Base-by-base conservation (phyloP, 208 protist species). In the Crithidia sp. region DNA sequence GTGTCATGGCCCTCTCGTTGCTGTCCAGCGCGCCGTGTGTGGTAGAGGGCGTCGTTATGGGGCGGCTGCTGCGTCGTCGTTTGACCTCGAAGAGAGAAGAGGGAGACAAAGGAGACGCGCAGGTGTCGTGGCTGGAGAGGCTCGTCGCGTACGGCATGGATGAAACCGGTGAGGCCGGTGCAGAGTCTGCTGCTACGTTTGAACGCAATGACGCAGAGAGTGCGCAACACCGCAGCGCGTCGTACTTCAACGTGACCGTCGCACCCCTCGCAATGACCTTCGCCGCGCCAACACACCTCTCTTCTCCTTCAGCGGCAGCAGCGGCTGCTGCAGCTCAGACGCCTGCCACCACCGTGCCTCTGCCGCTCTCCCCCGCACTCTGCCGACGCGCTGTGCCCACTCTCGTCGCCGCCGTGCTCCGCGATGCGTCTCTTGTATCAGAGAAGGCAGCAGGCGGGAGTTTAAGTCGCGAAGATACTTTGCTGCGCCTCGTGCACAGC, bases 381-480 rank as follows among this genome's bases (percentile, higher is more conserved):
- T 69, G 64, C 43, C 60, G 55, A 6, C 60, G 47, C 9, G 45
- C 68, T 7, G 67, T 68, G 12, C 43, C 74, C 3, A 17, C 44
- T 5, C 52, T 79, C 53, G 57, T 70, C 41, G 49, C 67, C 7
- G 74, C 74, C 9, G 45, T 58, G 7, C 63, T 78, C 41, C 44
- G 62, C 28, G 74, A 78, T 58, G 16, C 57, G 17, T 73, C 74
- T 7, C 60, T 78, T 17, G 54, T 47, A 3, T 49, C 36, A 1
- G 64, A 52, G 12, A 7, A 0, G 3, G 37, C 47, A 39, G 16
- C 14, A 44, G 4, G 43, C 0, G 54, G 17, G 36, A 10, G 5
- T 12, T 37, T 39, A 16, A 45, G 36, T 8, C 74, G 74, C 16
- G 74, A 79, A 61, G 28, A 10, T 36, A 5, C 52, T 43, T n/a